Conservation (phyloP, 768 basidiomycete genomes). For the Tephrocybe sp. region DNA sequence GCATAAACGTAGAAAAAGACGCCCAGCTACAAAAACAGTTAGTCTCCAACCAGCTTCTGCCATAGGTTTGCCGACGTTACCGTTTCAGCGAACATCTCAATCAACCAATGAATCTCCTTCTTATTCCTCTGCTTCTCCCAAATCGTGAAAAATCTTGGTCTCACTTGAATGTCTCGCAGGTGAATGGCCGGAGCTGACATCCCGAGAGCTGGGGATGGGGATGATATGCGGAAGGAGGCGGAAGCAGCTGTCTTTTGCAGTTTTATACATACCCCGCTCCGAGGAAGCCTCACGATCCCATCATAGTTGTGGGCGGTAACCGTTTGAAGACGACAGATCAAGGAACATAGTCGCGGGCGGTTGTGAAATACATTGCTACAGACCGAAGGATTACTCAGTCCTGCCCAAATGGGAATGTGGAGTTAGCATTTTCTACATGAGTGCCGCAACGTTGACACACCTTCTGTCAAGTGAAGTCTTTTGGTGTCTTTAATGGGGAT, state of each 20-base stretch:
- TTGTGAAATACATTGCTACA: slow-evolving; percentile 4
- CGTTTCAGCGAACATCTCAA: slow-evolving; percentile 63
- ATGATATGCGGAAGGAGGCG: slow-evolving; percentile 5
- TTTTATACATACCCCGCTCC: slow-evolving; percentile 14
- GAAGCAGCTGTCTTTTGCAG: background rate
- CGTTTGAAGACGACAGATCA: slow-evolving; percentile 7
- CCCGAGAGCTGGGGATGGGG: background rate
- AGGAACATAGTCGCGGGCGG: background rate
- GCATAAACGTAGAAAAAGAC: slow-evolving; percentile 60
- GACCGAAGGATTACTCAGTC: slow-evolving; percentile 10
- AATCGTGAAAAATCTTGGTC: slow-evolving; percentile 34
- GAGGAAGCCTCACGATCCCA: no score
- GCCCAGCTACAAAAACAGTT: slow-evolving; percentile 40
- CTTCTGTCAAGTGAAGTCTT: background rate
- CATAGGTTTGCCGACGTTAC: slow-evolving; percentile 29
- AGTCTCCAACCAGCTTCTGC: background rate
- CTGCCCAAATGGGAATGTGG: slow-evolving; percentile 9
- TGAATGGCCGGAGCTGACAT: slow-evolving; percentile 30
- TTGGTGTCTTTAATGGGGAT: background rate
- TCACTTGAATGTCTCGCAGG: slow-evolving; percentile 41
- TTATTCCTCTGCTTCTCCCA: slow-evolving; percentile 53
- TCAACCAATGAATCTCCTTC: slow-evolving; percentile 45
- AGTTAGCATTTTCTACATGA: background rate
- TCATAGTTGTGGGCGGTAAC: slow-evolving; percentile 1
- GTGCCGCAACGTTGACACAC: background rate